phyloP scores from a whole-genome alignment of 495 filamentous ascomycete species.

The Annulohypoxylon maeteangense region DNA sequence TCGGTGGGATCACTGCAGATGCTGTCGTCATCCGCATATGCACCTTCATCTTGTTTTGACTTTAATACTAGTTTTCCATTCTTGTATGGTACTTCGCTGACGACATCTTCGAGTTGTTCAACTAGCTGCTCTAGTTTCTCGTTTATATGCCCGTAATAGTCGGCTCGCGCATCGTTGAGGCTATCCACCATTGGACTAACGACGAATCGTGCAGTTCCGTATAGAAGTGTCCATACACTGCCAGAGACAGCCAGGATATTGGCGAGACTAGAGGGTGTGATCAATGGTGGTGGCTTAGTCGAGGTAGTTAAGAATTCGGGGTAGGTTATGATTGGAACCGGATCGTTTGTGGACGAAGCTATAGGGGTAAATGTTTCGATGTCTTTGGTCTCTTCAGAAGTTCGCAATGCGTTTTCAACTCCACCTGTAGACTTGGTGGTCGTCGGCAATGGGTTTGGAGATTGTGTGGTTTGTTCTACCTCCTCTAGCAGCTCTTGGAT shows the following conservation, averaged over 20 bases:
- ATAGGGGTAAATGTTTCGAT: conserved; percentile 7
- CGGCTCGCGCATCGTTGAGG: conserved; percentile 81
- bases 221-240: conserved; percentile 75
- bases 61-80: conserved; percentile 32
- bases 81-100: conserved; percentile 65
- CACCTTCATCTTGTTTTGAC: conserved; percentile 24
- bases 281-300: conserved; percentile 68
- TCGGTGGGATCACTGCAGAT: conserved; percentile 75
- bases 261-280: conserved; percentile 78
- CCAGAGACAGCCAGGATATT: conserved; percentile 81
- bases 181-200: conserved; percentile 83
- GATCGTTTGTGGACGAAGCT: conserved; percentile 54
- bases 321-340: conserved; percentile 94
- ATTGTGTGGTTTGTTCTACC: conserved; percentile 44
- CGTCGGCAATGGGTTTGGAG: conserved; percentile 35
- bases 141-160: conserved; percentile 74
- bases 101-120: conserved; percentile 73
- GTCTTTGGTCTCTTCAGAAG: conserved; percentile 36
- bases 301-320: conserved; percentile 90
- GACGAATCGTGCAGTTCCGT: conserved; percentile 83
- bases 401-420: conserved; percentile 20
- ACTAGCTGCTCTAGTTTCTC: conserved; percentile 76
- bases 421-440: conserved; percentile 33
- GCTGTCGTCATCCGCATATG: conserved; percentile 51
- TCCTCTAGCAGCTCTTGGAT: conserved; percentile 72